These are phyloP conservation scores for Solanum boliviense DNA, from an alignment of 257 asterid genomes.

Conservation along the genomic window DNA sequence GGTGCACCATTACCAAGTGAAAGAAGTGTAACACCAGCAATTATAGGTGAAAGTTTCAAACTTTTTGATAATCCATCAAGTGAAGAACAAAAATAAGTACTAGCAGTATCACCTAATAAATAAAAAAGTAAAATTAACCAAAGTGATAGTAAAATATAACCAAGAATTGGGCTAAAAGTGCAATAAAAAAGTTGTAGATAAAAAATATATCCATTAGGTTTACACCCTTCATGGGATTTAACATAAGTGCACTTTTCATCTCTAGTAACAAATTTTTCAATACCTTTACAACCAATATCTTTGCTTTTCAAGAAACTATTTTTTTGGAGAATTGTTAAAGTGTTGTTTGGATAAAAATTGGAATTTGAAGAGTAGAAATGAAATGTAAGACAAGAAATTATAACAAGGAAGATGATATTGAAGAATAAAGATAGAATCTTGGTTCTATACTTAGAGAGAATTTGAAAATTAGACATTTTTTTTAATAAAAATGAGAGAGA, in stretches of 20 bases:
- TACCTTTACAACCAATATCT: conserved; percentile 9
- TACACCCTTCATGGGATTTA: conserved; percentile 15
- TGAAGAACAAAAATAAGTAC: conserved; percentile 23
- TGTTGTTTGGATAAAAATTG: neutral
- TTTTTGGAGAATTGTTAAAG: neutral
- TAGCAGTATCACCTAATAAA: conserved; percentile 23
- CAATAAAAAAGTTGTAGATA: conserved; percentile 23
- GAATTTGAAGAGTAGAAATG: neutral
- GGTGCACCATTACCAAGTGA: conserved; percentile 31
- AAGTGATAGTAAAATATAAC: neutral
- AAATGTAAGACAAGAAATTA: neutral
- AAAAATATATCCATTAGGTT: conserved; percentile 15
- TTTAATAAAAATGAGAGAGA: neutral
- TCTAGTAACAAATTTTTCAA: neutral
- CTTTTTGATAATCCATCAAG: conserved; percentile 12
- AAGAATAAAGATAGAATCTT: neutral
- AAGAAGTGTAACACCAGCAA: conserved; percentile 25
- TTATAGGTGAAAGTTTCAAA: conserved; percentile 12
- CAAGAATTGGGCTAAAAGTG: conserved; percentile 15
- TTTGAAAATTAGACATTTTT: neutral
- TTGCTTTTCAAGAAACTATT: neutral
- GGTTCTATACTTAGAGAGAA: neutral
- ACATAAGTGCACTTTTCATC: conserved; percentile 14
- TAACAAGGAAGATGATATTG: neutral
- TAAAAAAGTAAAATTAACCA: conserved; percentile 26